These are phyloP conservation scores for Acanthochlamys bracteata DNA, from an alignment of 106 monocot species.

Conservation along the genomic window DNA sequence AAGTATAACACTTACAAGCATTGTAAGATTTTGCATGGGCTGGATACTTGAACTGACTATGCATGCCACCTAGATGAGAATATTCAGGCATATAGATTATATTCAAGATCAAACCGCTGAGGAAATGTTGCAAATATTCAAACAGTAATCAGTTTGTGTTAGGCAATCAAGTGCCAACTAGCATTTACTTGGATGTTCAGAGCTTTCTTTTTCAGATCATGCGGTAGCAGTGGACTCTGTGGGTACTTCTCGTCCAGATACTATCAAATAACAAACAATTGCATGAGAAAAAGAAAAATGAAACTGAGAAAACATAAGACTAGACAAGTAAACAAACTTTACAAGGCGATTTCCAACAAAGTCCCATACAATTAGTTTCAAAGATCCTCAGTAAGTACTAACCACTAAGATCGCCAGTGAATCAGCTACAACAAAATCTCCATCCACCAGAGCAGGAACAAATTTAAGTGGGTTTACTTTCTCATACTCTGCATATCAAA, in stretches of 20 bases:
- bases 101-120: no score
- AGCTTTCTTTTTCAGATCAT: not conserved
- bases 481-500: constrained; percentile 35
- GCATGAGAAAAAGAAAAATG: no score
- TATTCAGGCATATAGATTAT: no score
- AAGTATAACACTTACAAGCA: not conserved
- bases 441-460: constrained; percentile 37
- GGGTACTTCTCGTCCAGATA: not conserved
- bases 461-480: constrained; percentile 34
- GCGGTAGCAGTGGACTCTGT: not conserved
- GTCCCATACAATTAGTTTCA: no score
- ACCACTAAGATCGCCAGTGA: constrained; percentile 34
- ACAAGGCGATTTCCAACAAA: no score
- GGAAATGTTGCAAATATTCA: no score
- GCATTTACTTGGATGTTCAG: not conserved
- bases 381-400: not conserved
- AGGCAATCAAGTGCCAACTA: no score
- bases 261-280: not conserved
- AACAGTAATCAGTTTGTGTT: no score
- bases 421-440: constrained; percentile 18
- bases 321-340: not conserved
- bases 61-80: constrained; percentile 14
- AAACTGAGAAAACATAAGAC: not conserved
- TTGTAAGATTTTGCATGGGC: constrained; percentile 23
- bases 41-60: constrained; percentile 27